phyloP scores from a whole-genome alignment of 345 rosid species.

The Gossypium stocksii region DNA sequence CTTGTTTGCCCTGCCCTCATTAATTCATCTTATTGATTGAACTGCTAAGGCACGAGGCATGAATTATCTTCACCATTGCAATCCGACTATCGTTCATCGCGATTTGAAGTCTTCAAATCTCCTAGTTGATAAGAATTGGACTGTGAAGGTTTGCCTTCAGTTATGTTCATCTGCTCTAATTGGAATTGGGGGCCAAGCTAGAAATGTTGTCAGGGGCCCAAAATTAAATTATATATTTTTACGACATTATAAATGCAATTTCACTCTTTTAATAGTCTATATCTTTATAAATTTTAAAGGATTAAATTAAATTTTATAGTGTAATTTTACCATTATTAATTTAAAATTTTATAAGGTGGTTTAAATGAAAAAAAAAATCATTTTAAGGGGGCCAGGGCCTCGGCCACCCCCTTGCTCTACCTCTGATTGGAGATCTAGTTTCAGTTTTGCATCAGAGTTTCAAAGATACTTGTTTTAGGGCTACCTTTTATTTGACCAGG shows the following conservation, averaged over 20 bases:
- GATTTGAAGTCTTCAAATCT: constrained; percentile 67
- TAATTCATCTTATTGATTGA: constrained; percentile 5
- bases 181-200: neutral
- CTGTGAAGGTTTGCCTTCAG: constrained; percentile 62
- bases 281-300: too few relatives aligned
- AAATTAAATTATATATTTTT: too few relatives aligned
- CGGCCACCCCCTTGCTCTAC: too few relatives aligned
- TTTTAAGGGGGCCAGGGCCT: too few relatives aligned
- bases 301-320: too few relatives aligned
- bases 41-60: constrained; percentile 73
- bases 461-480: constrained; percentile 2
- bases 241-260: too few relatives aligned
- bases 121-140: constrained; percentile 91
- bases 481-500: constrained; percentile 40
- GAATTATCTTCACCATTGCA: constrained; percentile 90
- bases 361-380: too few relatives aligned
- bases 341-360: too few relatives aligned
- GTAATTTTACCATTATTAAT: too few relatives aligned
- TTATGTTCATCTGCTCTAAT: constrained; percentile 5
- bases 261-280: too few relatives aligned
- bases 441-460: neutral
- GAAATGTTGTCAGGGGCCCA: too few relatives aligned
- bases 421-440: neutral
- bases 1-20: constrained; percentile 6
- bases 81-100: constrained; percentile 95